A percentile compares a stretch with the other conserved stretches of the same genome.
phyloP scores from a whole-genome alignment of 345 rosid species.

The Eutrema japonicum region DNA sequence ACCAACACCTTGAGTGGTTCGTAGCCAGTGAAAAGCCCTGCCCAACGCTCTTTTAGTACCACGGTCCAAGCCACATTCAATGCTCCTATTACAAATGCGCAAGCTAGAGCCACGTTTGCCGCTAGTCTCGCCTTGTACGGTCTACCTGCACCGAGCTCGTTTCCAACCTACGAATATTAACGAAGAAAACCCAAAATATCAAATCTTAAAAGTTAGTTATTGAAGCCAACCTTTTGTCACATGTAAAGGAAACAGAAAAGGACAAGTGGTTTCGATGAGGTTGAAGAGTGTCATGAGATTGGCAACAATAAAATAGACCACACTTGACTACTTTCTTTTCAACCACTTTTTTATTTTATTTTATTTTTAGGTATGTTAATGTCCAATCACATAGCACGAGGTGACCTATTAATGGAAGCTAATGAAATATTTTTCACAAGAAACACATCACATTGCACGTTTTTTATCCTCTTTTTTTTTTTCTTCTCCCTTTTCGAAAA shows the following conservation, averaged over 20 bases:
- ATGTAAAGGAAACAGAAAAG: conserved; percentile 33
- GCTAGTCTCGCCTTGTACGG: conserved; percentile 88
- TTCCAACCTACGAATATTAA: conserved; percentile 64
- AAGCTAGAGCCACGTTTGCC: conserved; percentile 80
- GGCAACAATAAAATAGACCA: conserved; percentile 39
- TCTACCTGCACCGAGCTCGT: conserved; percentile 92
- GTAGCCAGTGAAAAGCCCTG: conserved; percentile 72
- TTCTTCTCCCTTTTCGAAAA: background rate
- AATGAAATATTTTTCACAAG: conserved; percentile 46
- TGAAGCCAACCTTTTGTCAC: conserved; percentile 39
- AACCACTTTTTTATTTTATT: conserved; percentile 19
- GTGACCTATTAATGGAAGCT: conserved; percentile 37
- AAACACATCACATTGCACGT: conserved; percentile 34
- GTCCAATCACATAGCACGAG: conserved; percentile 49
- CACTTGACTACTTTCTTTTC: conserved; percentile 41
- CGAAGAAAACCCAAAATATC: background rate
- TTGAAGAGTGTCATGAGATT: conserved; percentile 40
- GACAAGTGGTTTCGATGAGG: conserved; percentile 37
- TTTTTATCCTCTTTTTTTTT: conserved; percentile 10
- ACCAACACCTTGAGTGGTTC: conserved; percentile 65
- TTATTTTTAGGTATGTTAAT: conserved; percentile 28
- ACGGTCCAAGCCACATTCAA: conserved; percentile 85
- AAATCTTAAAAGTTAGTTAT: conserved; percentile 29
- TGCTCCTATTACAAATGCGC: conserved; percentile 73
- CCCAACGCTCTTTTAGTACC: conserved; percentile 71